A percentile compares a stretch with the other conserved stretches of the same genome.
Evolutionary conservation across 306 rosid species (phyloP).

Genomic region (Hippophae rhamnoides): DNA sequence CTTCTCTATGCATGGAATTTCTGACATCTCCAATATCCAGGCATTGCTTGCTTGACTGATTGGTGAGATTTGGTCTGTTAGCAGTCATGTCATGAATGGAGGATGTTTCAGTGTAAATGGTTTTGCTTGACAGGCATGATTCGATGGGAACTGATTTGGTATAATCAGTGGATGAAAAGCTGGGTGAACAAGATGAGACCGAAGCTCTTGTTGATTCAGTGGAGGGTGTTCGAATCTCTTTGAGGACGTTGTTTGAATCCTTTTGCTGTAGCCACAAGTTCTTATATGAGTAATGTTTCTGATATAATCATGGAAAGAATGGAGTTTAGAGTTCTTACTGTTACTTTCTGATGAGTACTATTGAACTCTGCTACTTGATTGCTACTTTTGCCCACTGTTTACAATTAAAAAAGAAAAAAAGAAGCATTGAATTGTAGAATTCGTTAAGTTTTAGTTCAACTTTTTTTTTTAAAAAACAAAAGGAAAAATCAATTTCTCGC

Average conservation of each 20-base stretch:
- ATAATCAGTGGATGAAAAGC: constrained; percentile 65
- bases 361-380: constrained; percentile 26
- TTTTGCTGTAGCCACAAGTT: constrained; percentile 38
- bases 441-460: too few relatives aligned
- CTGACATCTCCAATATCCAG: constrained; percentile 36
- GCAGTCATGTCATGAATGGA: constrained; percentile 15
- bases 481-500: too few relatives aligned
- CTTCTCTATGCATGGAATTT: constrained; percentile 47
- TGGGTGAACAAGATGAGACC: constrained; percentile 57
- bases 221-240: constrained; percentile 48
- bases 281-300: not conserved
- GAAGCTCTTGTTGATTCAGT: constrained; percentile 63
- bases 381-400: constrained; percentile 33
- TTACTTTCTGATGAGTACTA: constrained; percentile 19
- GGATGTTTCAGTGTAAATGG: constrained; percentile 14
- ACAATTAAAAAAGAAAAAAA: not conserved
- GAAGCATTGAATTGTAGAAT: too few relatives aligned
- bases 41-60: constrained; percentile 19
- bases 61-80: constrained; percentile 24
- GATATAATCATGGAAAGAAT: constrained; percentile 1
- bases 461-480: too few relatives aligned
- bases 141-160: constrained; percentile 42
- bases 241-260: constrained; percentile 25
- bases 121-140: constrained; percentile 25
- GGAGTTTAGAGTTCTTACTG: constrained; percentile 31